Conservation (phyloP, 1,284 basidiomycete genomes). For the Trichosporon faecale region DNA sequence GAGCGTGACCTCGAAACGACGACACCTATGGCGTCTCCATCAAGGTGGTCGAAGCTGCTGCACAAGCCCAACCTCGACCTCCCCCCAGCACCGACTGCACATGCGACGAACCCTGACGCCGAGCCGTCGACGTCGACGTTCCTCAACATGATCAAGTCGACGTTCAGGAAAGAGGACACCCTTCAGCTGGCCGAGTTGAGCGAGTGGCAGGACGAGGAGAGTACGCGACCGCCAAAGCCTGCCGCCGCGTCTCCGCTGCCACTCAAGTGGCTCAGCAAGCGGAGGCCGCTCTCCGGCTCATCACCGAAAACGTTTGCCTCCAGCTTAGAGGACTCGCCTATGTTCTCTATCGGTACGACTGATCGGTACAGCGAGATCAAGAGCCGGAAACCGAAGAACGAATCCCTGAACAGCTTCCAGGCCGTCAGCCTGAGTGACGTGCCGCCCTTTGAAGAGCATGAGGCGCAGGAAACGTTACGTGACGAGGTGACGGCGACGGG, state of each 20-base stretch:
- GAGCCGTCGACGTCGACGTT: constrained; percentile 1
- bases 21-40: not conserved
- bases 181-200: not conserved
- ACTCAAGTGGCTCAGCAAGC: constrained; percentile 4
- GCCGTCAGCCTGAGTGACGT: not conserved
- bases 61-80: not conserved
- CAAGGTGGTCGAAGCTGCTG: not conserved
- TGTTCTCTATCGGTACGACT: not conserved
- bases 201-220: constrained; percentile 5
- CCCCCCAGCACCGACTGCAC: not conserved
- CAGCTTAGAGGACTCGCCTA: constrained; percentile 1
- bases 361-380: not conserved
- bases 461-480: not conserved
- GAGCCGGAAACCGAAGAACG: not conserved
- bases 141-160: constrained; percentile 8
- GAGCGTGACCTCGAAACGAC: not conserved
- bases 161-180: not conserved
- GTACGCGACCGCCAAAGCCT: not conserved
- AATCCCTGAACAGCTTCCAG: not conserved
- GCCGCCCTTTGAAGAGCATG: not conserved
- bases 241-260: not conserved
- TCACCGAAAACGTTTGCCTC: not conserved
- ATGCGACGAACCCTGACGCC: not conserved
- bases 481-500: not conserved
- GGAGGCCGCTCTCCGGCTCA: not conserved